A percentile compares a stretch with the other conserved stretches of the same genome.
Conservation (phyloP, 1,284 basidiomycete genomes). For the Rhodotorula sp. region DNA sequence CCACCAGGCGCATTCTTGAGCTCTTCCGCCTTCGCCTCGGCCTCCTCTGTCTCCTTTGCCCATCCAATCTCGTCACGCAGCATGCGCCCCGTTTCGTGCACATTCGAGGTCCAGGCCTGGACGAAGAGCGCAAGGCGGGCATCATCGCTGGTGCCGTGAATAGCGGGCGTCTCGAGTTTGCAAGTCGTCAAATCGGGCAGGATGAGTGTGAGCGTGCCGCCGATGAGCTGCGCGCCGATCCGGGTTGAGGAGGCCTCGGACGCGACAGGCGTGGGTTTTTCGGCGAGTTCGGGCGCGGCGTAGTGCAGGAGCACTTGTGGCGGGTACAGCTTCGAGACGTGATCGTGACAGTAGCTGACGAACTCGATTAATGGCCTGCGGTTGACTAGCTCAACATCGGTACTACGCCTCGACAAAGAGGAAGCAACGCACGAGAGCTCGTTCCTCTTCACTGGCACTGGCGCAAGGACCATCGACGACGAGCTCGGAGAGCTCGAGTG, state of each 20-base stretch:
- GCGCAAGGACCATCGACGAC: not conserved
- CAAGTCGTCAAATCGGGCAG: conserved; percentile 10
- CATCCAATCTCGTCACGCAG: not conserved
- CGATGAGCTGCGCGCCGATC: not conserved
- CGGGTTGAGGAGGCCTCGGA: not conserved
- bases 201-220: conserved; percentile 23
- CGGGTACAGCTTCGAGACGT: conserved; percentile 7
- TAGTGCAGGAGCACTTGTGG: conserved; percentile 12
- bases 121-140: conserved; percentile 7
- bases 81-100: not conserved
- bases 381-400: not conserved
- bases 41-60: not conserved
- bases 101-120: not conserved
- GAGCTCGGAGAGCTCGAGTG: not conserved
- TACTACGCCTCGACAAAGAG: fast-evolving
- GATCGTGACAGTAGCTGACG: conserved; percentile 8
- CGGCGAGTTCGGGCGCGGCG: too few species aligned
- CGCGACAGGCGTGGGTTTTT: too few species aligned
- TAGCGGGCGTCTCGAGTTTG: conserved; percentile 2
- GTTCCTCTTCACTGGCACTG: not conserved
- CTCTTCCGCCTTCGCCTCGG: not conserved
- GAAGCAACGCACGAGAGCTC: not conserved
- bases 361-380: not conserved
- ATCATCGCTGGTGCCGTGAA: not conserved
- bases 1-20: not conserved